Percentiles rank a stretch among this genome's conserved stretches.
Evolutionary conservation across 1,284 basidiomycete genomes (phyloP).

Genomic region (Apiotrichum gamsii): DNA sequence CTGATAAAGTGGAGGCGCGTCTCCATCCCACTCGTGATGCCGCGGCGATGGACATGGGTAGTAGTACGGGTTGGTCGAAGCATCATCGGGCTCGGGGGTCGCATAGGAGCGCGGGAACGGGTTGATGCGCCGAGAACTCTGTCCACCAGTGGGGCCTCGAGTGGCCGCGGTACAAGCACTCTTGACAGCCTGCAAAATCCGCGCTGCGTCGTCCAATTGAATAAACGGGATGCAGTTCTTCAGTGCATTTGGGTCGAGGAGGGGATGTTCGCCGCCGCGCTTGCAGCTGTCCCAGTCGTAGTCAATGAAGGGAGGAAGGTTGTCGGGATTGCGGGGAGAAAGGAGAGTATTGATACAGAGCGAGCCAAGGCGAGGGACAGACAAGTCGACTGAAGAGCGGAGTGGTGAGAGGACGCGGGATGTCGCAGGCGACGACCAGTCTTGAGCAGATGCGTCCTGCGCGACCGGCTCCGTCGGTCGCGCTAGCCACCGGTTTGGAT

Average conservation of each 20-base stretch:
- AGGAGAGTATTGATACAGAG: slow-evolving; percentile 36
- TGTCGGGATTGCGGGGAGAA: slow-evolving; percentile 29
- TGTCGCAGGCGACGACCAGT: not conserved
- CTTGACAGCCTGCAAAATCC: slow-evolving; percentile 27
- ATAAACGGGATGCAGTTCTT: slow-evolving; percentile 21
- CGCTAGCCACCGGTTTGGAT: slow-evolving; percentile 26
- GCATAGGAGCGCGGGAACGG: slow-evolving; percentile 28
- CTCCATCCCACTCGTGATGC: slow-evolving; percentile 24
- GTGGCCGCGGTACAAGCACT: slow-evolving; percentile 13
- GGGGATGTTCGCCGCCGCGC: slow-evolving; percentile 24
- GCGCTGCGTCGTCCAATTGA: slow-evolving; percentile 10
- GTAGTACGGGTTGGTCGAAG: slow-evolving; percentile 40
- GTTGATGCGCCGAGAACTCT: slow-evolving; percentile 7
- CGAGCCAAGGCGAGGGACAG: slow-evolving; percentile 26
- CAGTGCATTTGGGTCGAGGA: slow-evolving; percentile 29
- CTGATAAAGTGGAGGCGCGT: not conserved
- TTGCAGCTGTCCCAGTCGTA: slow-evolving; percentile 31
- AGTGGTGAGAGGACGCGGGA: slow-evolving; percentile 1
- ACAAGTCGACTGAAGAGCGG: not conserved
- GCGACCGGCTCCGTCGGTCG: not conserved
- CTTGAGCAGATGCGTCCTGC: slow-evolving; percentile 1
- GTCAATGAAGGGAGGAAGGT: slow-evolving; percentile 37
- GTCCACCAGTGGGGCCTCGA: not conserved
- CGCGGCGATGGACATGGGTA: slow-evolving; percentile 39
- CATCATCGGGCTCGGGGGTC: slow-evolving; percentile 33